Base-by-base conservation (phyloP, 2,329 filamentous ascomycete genomes). In the Shiraia bambusicola region DNA sequence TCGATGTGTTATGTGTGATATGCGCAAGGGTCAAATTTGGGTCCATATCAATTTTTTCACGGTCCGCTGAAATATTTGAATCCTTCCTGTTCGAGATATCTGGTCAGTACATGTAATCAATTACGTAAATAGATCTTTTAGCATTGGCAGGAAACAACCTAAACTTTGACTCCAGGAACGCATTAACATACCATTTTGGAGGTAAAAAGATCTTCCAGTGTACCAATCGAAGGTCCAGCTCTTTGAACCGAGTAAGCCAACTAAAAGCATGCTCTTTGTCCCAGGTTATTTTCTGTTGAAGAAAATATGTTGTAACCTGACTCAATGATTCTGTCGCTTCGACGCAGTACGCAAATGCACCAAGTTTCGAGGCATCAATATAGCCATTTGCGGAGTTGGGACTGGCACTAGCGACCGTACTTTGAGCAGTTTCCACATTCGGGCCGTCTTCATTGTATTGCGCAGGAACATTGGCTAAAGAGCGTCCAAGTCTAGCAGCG, bases 141-240 rank as follows among this genome's bases (percentile, higher is more conserved):
- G 8, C 4, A 4, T 5, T 5, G 4, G 19, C 19, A 5, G 19
- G 19, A 22, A 4, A 22, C 8, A 8, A 22, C 4, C 19, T 5
- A 4, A 22, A 22, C 19, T 22, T 22, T 8, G 19, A 22, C 19
- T 4, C 19, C 19, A 22, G 8, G 8, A 8, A 22, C 4, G 8
- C 8, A 8, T 4, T 22, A 8, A 8, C 19, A 5, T 22, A 22
- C 19, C 63, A 66, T 12, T 61, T 51, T 4, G 56, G 53, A 5
- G 63, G 63, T 6, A 66, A n/a, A 35, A 66, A 66, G 4, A 65
- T 47, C 24, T 66, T 66, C 61, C 63, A 66, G 9, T 64, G 59
- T 0, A 66, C 63, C 2, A 66, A 50, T 8, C 63, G 50, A n/a
- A 66, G 35, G 17, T 66, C 63, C 3, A 66, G 49, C 42, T 66